Conservation (phyloP, 177 flowering plant species). For the Vitis hybrid region DNA sequence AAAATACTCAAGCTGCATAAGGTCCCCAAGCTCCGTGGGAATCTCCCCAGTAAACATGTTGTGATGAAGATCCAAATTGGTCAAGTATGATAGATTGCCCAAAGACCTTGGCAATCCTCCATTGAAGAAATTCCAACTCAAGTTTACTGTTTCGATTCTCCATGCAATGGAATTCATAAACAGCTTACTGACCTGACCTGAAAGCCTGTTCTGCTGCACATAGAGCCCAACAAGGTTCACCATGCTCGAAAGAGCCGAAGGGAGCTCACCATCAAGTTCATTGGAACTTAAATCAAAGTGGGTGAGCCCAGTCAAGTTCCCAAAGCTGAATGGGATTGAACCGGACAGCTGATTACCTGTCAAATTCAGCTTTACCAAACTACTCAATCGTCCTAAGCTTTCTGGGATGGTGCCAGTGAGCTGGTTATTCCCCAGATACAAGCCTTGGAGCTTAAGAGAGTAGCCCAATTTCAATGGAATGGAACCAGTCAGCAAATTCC, state of each 20-base stretch:
- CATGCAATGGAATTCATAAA: slow-evolving; percentile 43
- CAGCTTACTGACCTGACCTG: slow-evolving; percentile 45
- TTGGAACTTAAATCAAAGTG: slow-evolving; percentile 75
- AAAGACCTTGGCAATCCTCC: slow-evolving; percentile 57
- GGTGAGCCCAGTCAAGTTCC: slow-evolving; percentile 56
- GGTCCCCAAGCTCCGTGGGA: slow-evolving; percentile 60
- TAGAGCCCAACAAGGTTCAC: slow-evolving; percentile 67
- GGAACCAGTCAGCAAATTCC: slow-evolving; percentile 48
- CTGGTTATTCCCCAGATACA: slow-evolving; percentile 60
- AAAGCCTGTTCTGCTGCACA: slow-evolving; percentile 60
- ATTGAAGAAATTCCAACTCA: slow-evolving; percentile 53
- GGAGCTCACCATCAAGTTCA: slow-evolving; percentile 52
- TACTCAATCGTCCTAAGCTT: slow-evolving; percentile 42
- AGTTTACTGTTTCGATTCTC: slow-evolving; percentile 57
- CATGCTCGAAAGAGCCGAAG: slow-evolving; percentile 54
- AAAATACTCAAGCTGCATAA: slow-evolving; percentile 52
- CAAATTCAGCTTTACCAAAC: slow-evolving; percentile 73
- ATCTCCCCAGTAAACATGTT: slow-evolving; percentile 55
- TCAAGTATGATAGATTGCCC: slow-evolving; percentile 64
- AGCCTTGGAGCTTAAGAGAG: slow-evolving; percentile 55
- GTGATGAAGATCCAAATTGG: slow-evolving; percentile 60
- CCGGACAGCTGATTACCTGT: slow-evolving; percentile 62
- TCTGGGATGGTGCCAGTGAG: slow-evolving; percentile 58
- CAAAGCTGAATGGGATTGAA: slow-evolving; percentile 47
- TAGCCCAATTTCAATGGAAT: slow-evolving; percentile 51